These are phyloP conservation scores for Lactifluus volemus DNA, from an alignment of 768 basidiomycete species.

Conservation along the genomic window DNA sequence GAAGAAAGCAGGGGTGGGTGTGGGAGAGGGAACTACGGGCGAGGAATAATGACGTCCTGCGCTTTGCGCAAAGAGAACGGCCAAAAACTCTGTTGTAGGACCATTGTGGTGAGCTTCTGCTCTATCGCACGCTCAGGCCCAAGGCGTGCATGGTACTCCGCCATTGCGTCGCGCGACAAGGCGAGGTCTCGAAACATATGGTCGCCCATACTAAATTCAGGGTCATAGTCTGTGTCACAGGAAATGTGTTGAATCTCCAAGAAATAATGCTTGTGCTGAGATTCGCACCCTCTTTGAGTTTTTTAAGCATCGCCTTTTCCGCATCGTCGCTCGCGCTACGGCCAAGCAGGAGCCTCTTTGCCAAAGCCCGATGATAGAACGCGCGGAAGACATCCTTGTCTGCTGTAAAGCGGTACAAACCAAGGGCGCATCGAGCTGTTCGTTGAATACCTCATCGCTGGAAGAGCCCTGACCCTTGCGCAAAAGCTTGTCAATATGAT, in stretches of 20 bases:
- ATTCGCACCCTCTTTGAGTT: conserved; percentile 61
- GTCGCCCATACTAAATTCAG: conserved; percentile 89
- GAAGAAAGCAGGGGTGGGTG: not conserved
- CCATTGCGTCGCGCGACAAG: conserved; percentile 65
- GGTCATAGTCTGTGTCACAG: conserved; percentile 67
- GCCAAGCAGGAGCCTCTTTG: conserved; percentile 80
- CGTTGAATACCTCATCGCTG: conserved; percentile 55
- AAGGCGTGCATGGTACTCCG: conserved; percentile 45
- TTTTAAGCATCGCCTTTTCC: conserved; percentile 76
- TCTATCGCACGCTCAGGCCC: conserved; percentile 25
- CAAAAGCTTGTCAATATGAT: conserved; percentile 81
- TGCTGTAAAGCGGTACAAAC: conserved; percentile 77
- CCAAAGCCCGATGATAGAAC: conserved; percentile 82
- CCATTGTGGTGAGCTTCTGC: conserved; percentile 60
- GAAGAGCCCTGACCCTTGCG: conserved; percentile 71
- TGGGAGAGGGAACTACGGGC: conserved; percentile 31
- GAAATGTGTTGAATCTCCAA: not conserved
- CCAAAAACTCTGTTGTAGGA: conserved; percentile 86
- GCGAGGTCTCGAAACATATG: conserved; percentile 92
- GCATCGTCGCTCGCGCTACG: conserved; percentile 82
- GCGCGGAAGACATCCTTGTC: conserved; percentile 93
- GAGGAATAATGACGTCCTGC: conserved; percentile 44
- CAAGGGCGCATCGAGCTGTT: conserved; percentile 57
- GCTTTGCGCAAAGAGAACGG: conserved; percentile 55
- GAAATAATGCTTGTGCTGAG: not conserved